These are phyloP conservation scores for Saturnispora diversa DNA, from an alignment of 805 yeast species.

Conservation along the genomic window DNA sequence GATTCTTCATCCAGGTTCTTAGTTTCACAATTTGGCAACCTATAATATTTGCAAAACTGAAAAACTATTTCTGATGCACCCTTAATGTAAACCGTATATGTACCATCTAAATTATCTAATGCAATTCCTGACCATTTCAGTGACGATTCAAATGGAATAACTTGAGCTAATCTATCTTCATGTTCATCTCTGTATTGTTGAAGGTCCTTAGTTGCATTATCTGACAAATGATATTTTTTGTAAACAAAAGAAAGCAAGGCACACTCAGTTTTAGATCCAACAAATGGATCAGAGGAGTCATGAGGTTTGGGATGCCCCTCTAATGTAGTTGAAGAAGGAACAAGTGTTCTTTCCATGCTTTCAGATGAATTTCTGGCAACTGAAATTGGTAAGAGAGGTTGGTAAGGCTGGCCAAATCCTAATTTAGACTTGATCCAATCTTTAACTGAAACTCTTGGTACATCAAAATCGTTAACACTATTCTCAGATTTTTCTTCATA, in stretches of 20 bases:
- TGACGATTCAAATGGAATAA: slow-evolving; percentile 84
- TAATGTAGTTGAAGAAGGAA: background rate
- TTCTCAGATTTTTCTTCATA: slow-evolving; percentile 18
- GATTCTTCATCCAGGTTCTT: slow-evolving; percentile 1
- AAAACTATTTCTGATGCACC: slow-evolving; percentile 93
- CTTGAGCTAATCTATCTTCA: slow-evolving; percentile 46
- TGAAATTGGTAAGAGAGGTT: background rate
- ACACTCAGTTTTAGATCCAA: slow-evolving; percentile 93
- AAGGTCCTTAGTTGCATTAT: slow-evolving; percentile 29
- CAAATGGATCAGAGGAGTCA: slow-evolving; percentile 35
- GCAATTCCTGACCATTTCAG: slow-evolving; percentile 90
- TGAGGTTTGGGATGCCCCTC: slow-evolving; percentile 6
- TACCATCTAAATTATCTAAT: slow-evolving; percentile 35
- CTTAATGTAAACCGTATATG: slow-evolving; percentile 62
- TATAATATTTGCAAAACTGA: slow-evolving; percentile 40
- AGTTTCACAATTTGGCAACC: slow-evolving; percentile 4
- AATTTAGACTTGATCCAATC: slow-evolving; percentile 9
- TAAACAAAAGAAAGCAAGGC: slow-evolving; percentile 70
- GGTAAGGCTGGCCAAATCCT: background rate
- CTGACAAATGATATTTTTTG: slow-evolving; percentile 41
- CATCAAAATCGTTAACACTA: background rate
- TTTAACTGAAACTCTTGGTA: background rate
- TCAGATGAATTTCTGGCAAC: background rate
- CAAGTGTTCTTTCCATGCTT: background rate
- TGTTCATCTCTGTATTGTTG: slow-evolving; percentile 36